A percentile compares a stretch with the other conserved stretches of the same genome.
phyloP scores from a whole-genome alignment of 768 basidiomycete species.

The Amanita jacksonii region DNA sequence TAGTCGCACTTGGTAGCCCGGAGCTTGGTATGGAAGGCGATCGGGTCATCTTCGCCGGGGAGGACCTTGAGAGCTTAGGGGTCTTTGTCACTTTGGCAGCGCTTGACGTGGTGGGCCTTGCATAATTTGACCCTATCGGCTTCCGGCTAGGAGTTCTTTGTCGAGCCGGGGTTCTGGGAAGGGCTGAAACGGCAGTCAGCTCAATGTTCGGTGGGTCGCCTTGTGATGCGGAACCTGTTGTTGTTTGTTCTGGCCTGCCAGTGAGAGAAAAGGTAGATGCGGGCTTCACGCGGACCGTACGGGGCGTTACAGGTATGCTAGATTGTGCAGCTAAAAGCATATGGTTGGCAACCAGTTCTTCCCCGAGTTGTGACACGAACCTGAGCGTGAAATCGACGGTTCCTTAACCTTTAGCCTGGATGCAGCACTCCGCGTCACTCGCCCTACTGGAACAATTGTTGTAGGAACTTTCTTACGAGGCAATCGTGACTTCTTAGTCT shows the following conservation, averaged over 20 bases:
- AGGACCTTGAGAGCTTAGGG: conserved; percentile 11
- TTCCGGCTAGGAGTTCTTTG: conserved; percentile 22
- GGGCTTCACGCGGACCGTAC: background rate
- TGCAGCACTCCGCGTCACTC: conserved; percentile 28
- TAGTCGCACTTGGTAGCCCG: conserved; percentile 11
- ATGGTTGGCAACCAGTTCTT: background rate
- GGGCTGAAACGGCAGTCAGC: conserved; percentile 5
- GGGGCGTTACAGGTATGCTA: background rate
- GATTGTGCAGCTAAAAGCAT: conserved; percentile 1
- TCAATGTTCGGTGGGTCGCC: conserved; percentile 3
- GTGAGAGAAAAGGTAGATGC: background rate
- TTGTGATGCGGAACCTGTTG: background rate
- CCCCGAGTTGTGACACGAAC: conserved; percentile 2
- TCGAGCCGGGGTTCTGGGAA: conserved; percentile 19
- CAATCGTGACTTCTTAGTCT: conserved; percentile 11
- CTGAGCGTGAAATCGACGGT: conserved; percentile 3
- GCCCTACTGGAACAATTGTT: conserved; percentile 15
- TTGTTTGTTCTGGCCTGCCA: background rate
- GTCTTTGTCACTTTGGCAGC: conserved; percentile 18
- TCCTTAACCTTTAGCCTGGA: conserved; percentile 17
- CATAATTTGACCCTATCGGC: conserved; percentile 4
- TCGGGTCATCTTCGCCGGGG: conserved; percentile 1
- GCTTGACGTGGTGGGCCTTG: conserved; percentile 14
- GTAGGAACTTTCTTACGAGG: conserved; percentile 21
- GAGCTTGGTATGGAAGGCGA: conserved; percentile 8